Evolutionary conservation across 345 rosid species (phyloP).

Genomic region (Salix brachista): DNA sequence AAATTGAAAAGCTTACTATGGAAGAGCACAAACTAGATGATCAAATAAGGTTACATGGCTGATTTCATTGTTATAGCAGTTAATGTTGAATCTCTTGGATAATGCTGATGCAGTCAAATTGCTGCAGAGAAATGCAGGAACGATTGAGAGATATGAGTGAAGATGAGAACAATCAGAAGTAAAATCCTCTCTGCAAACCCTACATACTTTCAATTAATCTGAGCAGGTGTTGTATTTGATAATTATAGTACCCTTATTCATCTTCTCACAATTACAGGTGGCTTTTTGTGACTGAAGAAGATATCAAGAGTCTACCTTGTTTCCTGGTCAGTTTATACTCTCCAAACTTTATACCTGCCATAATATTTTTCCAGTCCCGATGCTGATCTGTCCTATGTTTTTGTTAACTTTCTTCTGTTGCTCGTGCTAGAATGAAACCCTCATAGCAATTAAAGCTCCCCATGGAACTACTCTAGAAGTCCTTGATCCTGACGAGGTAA

Average conservation of each 20-base stretch:
- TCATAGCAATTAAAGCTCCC: slow-evolving; percentile 96
- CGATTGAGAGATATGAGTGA: slow-evolving; percentile 70
- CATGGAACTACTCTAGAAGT: slow-evolving; percentile 97
- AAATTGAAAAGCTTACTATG: slow-evolving; percentile 59
- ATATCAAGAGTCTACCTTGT: slow-evolving; percentile 72
- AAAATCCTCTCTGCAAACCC: slow-evolving; percentile 15
- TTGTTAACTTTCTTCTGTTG: slow-evolving; percentile 13
- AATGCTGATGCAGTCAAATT: slow-evolving; percentile 35
- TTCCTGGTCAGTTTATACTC: slow-evolving; percentile 49
- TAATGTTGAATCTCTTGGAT: slow-evolving; percentile 13
- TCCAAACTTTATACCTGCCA: neutral
- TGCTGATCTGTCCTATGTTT: slow-evolving; percentile 15
- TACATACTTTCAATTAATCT: slow-evolving; percentile 3
- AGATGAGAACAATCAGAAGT: slow-evolving; percentile 77
- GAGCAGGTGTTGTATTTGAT: neutral
- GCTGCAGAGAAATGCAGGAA: slow-evolving; percentile 77
- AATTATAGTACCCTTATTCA: slow-evolving; percentile 2
- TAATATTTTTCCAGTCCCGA: neutral
- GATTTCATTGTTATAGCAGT: slow-evolving; percentile 21
- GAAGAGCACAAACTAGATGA: slow-evolving; percentile 73
- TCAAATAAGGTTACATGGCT: slow-evolving; percentile 61
- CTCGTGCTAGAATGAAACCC: slow-evolving; percentile 74
- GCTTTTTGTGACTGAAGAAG: slow-evolving; percentile 93
- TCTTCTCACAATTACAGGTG: slow-evolving; percentile 49
- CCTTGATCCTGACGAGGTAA: slow-evolving; percentile 91